These are phyloP conservation scores for Paecilomyces formosus DNA, from an alignment of 2,329 filamentous ascomycete genomes.

Conservation along the genomic window DNA sequence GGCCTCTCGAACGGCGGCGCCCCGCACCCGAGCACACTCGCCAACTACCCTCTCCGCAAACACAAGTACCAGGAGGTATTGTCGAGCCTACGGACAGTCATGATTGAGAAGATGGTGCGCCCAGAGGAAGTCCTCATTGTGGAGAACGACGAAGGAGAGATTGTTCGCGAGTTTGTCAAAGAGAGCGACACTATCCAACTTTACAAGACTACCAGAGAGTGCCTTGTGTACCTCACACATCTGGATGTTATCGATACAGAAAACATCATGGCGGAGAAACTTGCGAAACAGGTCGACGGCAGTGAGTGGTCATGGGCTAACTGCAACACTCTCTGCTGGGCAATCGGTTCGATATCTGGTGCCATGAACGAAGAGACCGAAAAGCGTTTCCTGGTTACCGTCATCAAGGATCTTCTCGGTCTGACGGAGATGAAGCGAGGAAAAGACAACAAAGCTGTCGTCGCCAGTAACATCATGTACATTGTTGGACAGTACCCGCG, in stretches of 20 bases:
- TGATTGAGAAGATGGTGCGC: constrained; percentile 99
- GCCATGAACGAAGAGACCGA: constrained; percentile 99
- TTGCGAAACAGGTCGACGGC: constrained; percentile 89
- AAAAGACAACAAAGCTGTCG: constrained; percentile 98
- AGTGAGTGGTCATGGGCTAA: constrained; percentile 99
- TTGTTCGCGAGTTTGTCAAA: constrained; percentile 98
- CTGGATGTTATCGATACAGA: constrained; percentile 96
- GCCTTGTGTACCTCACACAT: constrained; percentile 93
- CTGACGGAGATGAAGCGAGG: constrained; percentile 98
- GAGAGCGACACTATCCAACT: constrained; percentile 98
- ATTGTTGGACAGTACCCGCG: constrained; percentile 98
- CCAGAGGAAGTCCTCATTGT: constrained; percentile 97
- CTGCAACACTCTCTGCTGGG: constrained; percentile 99
- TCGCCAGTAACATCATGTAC: constrained; percentile 99
- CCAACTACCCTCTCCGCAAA: constrained; percentile 88
- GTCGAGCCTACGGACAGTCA: constrained; percentile 88
- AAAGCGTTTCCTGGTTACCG: constrained; percentile 95
- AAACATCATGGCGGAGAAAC: constrained; percentile 98
- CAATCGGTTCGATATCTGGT: constrained; percentile 94
- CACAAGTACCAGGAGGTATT: constrained; percentile 96
- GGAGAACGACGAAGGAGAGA: constrained; percentile 99
- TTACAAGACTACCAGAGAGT: constrained; percentile 98
- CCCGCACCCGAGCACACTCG: constrained; percentile 74
- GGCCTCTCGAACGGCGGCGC: constrained; percentile 72
- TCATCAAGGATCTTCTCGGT: constrained; percentile 95